phyloP scores from a whole-genome alignment of 108 stramenopile genomes.

The Mediolabrus comicus region DNA sequence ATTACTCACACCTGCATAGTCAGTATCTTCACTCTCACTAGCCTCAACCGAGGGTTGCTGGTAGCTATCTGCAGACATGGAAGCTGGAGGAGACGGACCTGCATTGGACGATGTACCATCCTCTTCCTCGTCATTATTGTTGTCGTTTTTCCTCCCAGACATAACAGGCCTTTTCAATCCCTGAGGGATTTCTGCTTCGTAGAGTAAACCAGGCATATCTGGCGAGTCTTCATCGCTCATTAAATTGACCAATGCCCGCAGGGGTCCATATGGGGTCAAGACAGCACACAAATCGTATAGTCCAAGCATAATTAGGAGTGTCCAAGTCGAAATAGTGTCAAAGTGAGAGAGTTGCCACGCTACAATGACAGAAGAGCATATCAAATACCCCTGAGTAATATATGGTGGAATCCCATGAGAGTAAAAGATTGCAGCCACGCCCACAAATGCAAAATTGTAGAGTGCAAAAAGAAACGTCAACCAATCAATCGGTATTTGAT shows the following conservation, averaged over 20 bases:
- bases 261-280: conserved; percentile 95
- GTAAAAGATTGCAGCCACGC: conserved; percentile 92
- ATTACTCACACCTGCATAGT: neutral
- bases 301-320: conserved; percentile 91
- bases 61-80: conserved; percentile 30
- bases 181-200: conserved; percentile 90
- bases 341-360: conserved; percentile 94
- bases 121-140: conserved; percentile 11
- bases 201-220: conserved; percentile 95
- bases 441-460: conserved; percentile 93
- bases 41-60: conserved; percentile 18
- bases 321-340: conserved; percentile 94
- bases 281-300: conserved; percentile 97
- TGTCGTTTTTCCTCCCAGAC: conserved; percentile 5
- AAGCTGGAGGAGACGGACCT: conserved; percentile 15
- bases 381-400: conserved; percentile 90
- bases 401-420: conserved; percentile 82
- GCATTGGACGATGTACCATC: conserved; percentile 3
- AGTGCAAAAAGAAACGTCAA: conserved; percentile 77
- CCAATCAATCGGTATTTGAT: conserved; percentile 85
- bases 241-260: conserved; percentile 83
- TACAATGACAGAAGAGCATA: conserved; percentile 90
- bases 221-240: conserved; percentile 91
- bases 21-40: neutral
- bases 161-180: conserved; percentile 68